Base-by-base conservation (phyloP, 78 protist genomes). In the Planoprotostelium fungivorum region DNA sequence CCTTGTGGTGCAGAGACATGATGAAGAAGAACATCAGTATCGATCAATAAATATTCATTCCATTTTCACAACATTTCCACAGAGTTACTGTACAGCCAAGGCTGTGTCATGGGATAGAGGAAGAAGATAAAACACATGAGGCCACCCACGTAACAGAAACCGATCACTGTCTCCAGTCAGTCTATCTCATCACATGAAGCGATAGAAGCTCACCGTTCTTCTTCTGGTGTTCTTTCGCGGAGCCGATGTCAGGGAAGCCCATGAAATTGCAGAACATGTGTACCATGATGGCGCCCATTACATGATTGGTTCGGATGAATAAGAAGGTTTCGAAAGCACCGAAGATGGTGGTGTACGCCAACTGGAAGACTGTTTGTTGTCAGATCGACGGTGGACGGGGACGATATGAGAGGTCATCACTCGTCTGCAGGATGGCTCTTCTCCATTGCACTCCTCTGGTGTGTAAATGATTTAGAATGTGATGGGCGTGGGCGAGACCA, bases 401-500 rank as follows among this genome's bases (percentile, higher is more conserved):
- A 51, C 16, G 73, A 51, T 5, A 51, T 51, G 73, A 51, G 31
- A n/a, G n/a, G n/a, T n/a, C n/a, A n/a, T 85, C 87, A 85, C 87
- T 5, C 16, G 87, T 37, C 16, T 36, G 87, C 5, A 37, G 5
- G 87, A 36, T 85, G 87, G 63, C 87, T 16, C 36, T 37, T 16
- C 87, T 37, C 36, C 87, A 85, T 35, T 85, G 35, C 29, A 85
- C 37, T 25, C 87, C 73, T 51, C 73, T 51, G 31, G 5, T 51
- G 73, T 51, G 73, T 16, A 51, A 16, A 51, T 51, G 73, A 16
- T 51, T 51, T 51, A 51, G 16, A 51, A 51, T 51, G 16, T 85
- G 87, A 85, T 85, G 87, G 36, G 16, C 36, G 87, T 85, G 87
- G 5, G 87, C 87, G n/a, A 85, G 29, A 85, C 87, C 87, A 85